Base-by-base conservation (phyloP, 306 rosid genomes). In the Cucumis melo region DNA sequence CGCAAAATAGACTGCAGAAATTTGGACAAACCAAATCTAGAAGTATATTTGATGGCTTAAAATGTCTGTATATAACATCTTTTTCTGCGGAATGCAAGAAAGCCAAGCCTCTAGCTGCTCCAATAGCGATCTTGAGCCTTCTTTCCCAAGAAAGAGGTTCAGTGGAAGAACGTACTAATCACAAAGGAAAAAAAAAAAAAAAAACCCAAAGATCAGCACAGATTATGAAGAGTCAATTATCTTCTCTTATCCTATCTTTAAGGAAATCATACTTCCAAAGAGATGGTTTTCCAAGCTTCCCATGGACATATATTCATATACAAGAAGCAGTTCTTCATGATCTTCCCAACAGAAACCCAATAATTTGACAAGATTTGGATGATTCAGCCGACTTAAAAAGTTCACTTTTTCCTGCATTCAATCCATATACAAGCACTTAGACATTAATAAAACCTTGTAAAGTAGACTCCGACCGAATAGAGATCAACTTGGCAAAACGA, bases 261-360 rank as follows among this genome's bases (percentile, higher is more conserved):
- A 60, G 61, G 53, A 78, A 55, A 75, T 78, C 89, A 17, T 90
- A 94, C 98, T 87, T 89, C 94, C 78, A 74, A 94, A 91, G 23
- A 94, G 96, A 82, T 91, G 96, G 77, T 80, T 87, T 87, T 94
- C 97, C 89, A 94, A 86, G 88, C 97, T 91, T 73, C 98, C 98
- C 79, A 29, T 88, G 59, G 81, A 83, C 96, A 94, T 82, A 85
- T 83, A 94, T 85, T 94, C 97, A 58, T 94, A 94, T 46, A 91
- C 96, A 80, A 94, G 98, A 11, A 94, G 98, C 53, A 94, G 84
- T 67, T 90, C 96, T 51, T 50, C 76, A 21, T n/a, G n/a, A n/a
- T 81, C 88, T 10, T 94, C 91, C 86, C 84, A 78, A 63, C 96
- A 94, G 70, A 86, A 91, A 65, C 98, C 98, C 73, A 91, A 75